A percentile compares a stretch with the other conserved stretches of the same genome.
These are phyloP conservation scores for Psilocybe sp. DNA, from an alignment of 768 basidiomycete species.

Conservation along the genomic window DNA sequence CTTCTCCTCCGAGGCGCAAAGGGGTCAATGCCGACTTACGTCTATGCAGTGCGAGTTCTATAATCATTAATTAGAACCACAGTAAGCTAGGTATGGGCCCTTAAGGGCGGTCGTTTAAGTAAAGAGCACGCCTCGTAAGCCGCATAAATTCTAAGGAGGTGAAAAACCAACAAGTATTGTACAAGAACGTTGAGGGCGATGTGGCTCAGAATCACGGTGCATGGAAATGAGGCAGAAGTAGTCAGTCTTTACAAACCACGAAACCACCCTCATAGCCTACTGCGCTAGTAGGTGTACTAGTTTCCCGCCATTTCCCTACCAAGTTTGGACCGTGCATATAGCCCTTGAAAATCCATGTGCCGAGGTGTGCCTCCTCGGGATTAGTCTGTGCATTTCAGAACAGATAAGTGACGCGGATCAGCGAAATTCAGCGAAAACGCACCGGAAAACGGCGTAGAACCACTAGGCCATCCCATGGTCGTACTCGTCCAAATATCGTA, in stretches of 20 bases:
- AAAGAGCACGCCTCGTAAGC: too few relatives aligned
- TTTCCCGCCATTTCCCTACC: conserved; percentile 55
- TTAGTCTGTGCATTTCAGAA: conserved; percentile 25
- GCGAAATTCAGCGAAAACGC: conserved; percentile 12
- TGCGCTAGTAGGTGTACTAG: conserved; percentile 31
- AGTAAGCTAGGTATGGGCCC: not conserved
- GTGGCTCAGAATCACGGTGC: not conserved
- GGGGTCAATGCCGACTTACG: conserved; percentile 6
- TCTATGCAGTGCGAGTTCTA: conserved; percentile 1
- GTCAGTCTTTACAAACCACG: conserved; percentile 31
- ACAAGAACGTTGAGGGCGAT: too few relatives aligned
- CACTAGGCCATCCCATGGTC: conserved; percentile 50
- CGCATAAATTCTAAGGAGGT: too few relatives aligned
- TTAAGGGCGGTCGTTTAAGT: not conserved
- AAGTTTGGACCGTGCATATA: conserved; percentile 48
- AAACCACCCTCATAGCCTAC: conserved; percentile 53
- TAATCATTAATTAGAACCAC: conserved; percentile 13
- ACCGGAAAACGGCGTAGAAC: conserved; percentile 45
- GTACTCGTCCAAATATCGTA: conserved; percentile 43
- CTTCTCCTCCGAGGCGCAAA: conserved; percentile 19
- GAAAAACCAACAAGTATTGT: too few relatives aligned
- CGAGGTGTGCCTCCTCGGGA: conserved; percentile 24
- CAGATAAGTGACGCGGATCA: not conserved
- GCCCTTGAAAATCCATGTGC: conserved; percentile 51
- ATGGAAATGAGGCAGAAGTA: not conserved